A percentile compares a stretch with the other conserved stretches of the same genome.
These are phyloP conservation scores for Puccinellia tenuiflora DNA, from an alignment of 176 grass and related monocot genomes.

Conservation along the genomic window DNA sequence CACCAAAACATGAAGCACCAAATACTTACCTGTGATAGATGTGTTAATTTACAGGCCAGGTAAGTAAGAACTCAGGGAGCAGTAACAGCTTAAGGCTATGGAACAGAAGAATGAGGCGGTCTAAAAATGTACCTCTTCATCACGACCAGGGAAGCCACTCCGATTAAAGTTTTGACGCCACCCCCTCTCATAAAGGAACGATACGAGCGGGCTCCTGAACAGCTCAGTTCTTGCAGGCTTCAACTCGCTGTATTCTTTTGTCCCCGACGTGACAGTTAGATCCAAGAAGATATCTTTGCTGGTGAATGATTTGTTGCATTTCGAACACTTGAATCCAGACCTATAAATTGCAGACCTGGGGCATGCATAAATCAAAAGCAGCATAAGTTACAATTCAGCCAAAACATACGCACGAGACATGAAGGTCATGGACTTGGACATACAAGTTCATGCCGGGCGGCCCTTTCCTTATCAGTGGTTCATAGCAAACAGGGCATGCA, in stretches of 20 bases:
- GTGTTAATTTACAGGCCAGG: background rate
- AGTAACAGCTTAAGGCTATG: background rate
- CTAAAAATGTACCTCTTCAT: slow-evolving; percentile 66
- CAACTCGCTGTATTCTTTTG: slow-evolving; percentile 74
- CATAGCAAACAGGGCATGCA: slow-evolving; percentile 89
- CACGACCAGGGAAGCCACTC: slow-evolving; percentile 90
- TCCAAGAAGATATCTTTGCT: slow-evolving; percentile 90
- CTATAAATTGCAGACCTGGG: slow-evolving; percentile 85
- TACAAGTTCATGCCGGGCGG: slow-evolving; percentile 84
- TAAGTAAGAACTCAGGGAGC: background rate
- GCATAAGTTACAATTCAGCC: background rate
- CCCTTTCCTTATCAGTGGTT: slow-evolving; percentile 73
- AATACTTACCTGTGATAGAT: background rate
- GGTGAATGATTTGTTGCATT: slow-evolving; percentile 79
- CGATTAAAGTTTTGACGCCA: slow-evolving; percentile 93
- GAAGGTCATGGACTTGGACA: slow-evolving; percentile 1
- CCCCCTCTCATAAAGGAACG: slow-evolving; percentile 95
- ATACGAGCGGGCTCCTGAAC: slow-evolving; percentile 80
- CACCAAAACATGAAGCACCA: background rate
- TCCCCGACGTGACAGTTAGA: slow-evolving; percentile 81
- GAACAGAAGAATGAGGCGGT: background rate
- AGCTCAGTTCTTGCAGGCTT: slow-evolving; percentile 91
- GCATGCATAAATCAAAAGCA: background rate
- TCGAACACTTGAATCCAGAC: slow-evolving; percentile 81
- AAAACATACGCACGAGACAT: background rate